phyloP scores from a whole-genome alignment of 2,329 filamentous ascomycete genomes.

The Triangularia verruculosa region DNA sequence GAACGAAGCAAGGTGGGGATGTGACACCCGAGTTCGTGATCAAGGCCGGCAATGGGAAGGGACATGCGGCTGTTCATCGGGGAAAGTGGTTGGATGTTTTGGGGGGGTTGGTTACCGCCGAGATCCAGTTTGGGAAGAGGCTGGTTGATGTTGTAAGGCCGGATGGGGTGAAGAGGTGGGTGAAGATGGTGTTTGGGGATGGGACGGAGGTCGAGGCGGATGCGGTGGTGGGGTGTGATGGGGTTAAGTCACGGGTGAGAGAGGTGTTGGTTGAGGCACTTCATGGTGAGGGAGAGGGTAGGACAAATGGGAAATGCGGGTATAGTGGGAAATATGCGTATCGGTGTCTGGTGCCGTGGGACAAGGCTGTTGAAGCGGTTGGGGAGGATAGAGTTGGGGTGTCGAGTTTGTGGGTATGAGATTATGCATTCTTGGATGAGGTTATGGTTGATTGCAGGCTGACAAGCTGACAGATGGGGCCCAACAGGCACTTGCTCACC shows the following conservation, averaged over 20 bases:
- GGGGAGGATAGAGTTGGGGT: conserved; percentile 1
- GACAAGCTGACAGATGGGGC: conserved; percentile 37
- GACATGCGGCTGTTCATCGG: conserved; percentile 27
- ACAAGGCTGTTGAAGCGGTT: neutral
- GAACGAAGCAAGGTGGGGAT: conserved; percentile 17
- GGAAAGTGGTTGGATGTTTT: conserved; percentile 31
- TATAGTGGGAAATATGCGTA: conserved; percentile 60
- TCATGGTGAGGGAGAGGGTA: conserved; percentile 24
- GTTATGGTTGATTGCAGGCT: conserved; percentile 4
- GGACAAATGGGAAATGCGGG: conserved; percentile 38
- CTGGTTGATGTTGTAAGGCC: conserved; percentile 29
- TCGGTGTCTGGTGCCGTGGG: conserved; percentile 35
- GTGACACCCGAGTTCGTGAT: conserved; percentile 25
- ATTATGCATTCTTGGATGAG: neutral
- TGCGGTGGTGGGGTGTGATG: conserved; percentile 55
- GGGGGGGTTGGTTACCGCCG: conserved; percentile 25
- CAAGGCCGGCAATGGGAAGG: conserved; percentile 14
- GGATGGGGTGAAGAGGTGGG: conserved; percentile 15
- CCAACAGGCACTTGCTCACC: conserved; percentile 56
- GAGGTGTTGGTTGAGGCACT: conserved; percentile 49
- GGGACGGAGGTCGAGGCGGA: conserved; percentile 31
- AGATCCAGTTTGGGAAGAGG: conserved; percentile 30
- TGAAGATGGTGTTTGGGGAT: conserved; percentile 28
- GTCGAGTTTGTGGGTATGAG: conserved; percentile 27
- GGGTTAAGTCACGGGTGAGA: conserved; percentile 56